Evolutionary conservation across 805 yeast species (phyloP).

Genomic region (Clavispora carvajalis): DNA sequence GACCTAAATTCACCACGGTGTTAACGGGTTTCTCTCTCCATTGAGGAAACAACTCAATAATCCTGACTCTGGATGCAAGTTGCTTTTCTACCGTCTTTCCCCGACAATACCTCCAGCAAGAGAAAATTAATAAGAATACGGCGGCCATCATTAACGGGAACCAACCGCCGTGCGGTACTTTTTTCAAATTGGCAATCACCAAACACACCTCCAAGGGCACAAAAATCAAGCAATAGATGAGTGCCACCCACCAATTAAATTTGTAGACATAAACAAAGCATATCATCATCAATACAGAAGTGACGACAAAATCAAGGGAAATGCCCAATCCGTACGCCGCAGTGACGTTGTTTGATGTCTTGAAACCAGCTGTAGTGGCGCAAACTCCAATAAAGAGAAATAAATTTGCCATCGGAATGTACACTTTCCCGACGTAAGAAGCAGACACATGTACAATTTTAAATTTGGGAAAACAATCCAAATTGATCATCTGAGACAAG

Average conservation of each 20-base stretch:
- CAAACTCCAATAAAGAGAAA: slow-evolving; percentile 48
- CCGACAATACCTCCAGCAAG: slow-evolving; percentile 47
- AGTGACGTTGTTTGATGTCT: slow-evolving; percentile 44
- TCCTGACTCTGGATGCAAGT: slow-evolving; percentile 24
- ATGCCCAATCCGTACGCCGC: slow-evolving; percentile 61
- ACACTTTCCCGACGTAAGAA: slow-evolving; percentile 44
- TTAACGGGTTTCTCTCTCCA: slow-evolving; percentile 11
- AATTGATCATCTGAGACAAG: slow-evolving; percentile 45
- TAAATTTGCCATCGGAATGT: slow-evolving; percentile 47
- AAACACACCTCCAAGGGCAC: slow-evolving; percentile 44
- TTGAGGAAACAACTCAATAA: slow-evolving; percentile 32
- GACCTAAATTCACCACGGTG: slow-evolving; percentile 17
- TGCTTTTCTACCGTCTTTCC: slow-evolving; percentile 37
- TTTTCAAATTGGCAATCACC: slow-evolving; percentile 44
- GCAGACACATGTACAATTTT: slow-evolving; percentile 42
- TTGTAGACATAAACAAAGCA: slow-evolving; percentile 44
- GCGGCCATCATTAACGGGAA: slow-evolving; percentile 46
- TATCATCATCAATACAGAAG: slow-evolving; percentile 42
- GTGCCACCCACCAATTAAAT: slow-evolving; percentile 27
- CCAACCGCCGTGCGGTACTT: slow-evolving; percentile 60
- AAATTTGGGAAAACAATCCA: slow-evolving; percentile 51
- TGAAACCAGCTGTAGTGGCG: slow-evolving; percentile 48
- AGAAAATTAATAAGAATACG: slow-evolving; percentile 31
- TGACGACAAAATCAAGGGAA: slow-evolving; percentile 49
- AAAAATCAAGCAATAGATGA: slow-evolving; percentile 33